Evolutionary conservation across 139 green algal species (phyloP).

Genomic region (Nannochloris sp.): DNA sequence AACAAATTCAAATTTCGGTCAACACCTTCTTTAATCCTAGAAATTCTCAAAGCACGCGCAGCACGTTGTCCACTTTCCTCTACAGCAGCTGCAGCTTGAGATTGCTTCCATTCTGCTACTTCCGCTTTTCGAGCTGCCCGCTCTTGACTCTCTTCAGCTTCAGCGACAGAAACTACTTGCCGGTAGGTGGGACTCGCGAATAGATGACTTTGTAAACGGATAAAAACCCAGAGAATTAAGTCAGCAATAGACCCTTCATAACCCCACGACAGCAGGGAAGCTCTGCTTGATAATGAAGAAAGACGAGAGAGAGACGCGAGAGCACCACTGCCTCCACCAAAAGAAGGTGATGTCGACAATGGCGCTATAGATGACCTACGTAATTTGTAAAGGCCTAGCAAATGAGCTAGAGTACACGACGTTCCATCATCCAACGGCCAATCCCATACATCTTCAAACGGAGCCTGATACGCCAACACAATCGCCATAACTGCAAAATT

Average conservation of each 20-base stretch:
- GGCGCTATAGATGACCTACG: not conserved
- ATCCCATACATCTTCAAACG: constrained; percentile 13
- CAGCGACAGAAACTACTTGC: constrained; percentile 21
- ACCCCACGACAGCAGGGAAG: constrained; percentile 9
- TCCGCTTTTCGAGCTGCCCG: not conserved
- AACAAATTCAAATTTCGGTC: not conserved
- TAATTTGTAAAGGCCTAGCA: constrained; percentile 65
- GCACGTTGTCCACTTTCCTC: constrained; percentile 27
- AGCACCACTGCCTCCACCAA: no score
- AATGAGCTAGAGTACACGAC: constrained; percentile 50
- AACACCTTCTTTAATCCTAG: constrained; percentile 37
- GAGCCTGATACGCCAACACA: constrained; percentile 53
- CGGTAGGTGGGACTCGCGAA: constrained; percentile 24
- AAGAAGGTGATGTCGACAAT: not conserved
- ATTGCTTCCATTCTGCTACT: not conserved
- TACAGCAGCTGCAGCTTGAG: constrained; percentile 26
- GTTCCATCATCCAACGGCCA: constrained; percentile 5
- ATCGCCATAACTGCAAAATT: constrained; percentile 63
- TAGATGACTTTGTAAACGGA: constrained; percentile 46
- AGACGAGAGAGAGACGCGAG: constrained; percentile 12
- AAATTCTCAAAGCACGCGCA: constrained; percentile 30
- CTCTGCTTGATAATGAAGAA: no score
- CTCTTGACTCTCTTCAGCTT: constrained; percentile 18
- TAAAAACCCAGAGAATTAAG: constrained; percentile 56
- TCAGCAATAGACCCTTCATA: constrained; percentile 39